A percentile compares a stretch with the other conserved stretches of the same genome.
Conservation (phyloP, 306 rosid genomes). For the Glycine soja region DNA sequence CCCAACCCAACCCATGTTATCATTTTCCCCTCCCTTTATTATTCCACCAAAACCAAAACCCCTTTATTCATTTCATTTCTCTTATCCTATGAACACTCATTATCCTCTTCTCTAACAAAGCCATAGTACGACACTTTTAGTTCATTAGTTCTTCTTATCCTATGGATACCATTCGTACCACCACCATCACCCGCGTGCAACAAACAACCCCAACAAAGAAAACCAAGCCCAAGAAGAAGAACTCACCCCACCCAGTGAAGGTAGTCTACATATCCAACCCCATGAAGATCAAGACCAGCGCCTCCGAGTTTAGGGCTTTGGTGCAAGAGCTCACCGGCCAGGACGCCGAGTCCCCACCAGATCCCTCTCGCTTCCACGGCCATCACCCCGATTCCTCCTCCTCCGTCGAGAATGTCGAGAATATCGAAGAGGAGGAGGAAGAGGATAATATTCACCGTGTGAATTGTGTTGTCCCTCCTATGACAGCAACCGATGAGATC, state of each 20-base stretch:
- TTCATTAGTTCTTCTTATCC: no score
- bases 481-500: neutral
- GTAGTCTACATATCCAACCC: conserved; percentile 86
- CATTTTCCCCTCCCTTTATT: neutral
- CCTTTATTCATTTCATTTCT: neutral
- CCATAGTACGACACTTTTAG: no score
- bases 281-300: conserved; percentile 69
- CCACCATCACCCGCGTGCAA: conserved; percentile 24
- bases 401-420: neutral
- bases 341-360: conserved; percentile 69
- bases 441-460: neutral
- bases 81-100: neutral
- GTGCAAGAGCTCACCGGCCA: conserved; percentile 87
- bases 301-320: conserved; percentile 64
- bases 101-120: no score
- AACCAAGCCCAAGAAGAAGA: conserved; percentile 43
- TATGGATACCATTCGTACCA: conserved; percentile 45
- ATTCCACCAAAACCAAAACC: neutral
- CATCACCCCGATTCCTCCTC: neutral
- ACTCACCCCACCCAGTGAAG: conserved; percentile 47
- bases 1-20: neutral
- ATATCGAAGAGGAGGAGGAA: no score
- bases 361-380: conserved; percentile 51
- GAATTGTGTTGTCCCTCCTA: neutral
- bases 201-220: conserved; percentile 49